Evolutionary conservation across 2,329 filamentous ascomycete genomes (phyloP).

Genomic region (Pestalotiopsis sp.): DNA sequence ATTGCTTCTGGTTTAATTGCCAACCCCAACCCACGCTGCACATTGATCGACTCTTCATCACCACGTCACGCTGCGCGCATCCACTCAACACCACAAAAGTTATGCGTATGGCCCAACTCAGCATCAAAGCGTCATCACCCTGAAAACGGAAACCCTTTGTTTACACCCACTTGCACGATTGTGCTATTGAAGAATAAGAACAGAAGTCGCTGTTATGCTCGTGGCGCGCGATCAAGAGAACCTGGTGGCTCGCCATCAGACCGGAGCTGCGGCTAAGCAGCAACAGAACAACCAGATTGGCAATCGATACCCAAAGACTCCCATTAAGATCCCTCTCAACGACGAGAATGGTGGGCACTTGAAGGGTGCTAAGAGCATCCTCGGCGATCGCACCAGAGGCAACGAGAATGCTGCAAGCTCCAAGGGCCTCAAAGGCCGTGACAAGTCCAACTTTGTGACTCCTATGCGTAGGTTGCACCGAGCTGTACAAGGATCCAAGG

Average conservation of each 20-base stretch:
- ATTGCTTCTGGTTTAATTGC: neutral
- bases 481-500: neutral
- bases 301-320: constrained; percentile 77
- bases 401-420: constrained; percentile 58
- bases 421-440: constrained; percentile 47
- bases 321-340: constrained; percentile 75
- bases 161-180: constrained; percentile 27
- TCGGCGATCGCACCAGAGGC: constrained; percentile 58
- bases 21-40: neutral
- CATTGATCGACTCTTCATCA: neutral
- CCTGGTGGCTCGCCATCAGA: constrained; percentile 74
- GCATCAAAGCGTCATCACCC: constrained; percentile 16
- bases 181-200: neutral
- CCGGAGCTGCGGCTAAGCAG: constrained; percentile 70
- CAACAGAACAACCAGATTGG: constrained; percentile 66
- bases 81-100: neutral
- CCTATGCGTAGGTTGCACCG: constrained; percentile 67
- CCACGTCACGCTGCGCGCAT: neutral
- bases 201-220: constrained; percentile 58
- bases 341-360: constrained; percentile 78
- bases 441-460: constrained; percentile 73
- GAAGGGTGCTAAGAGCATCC: constrained; percentile 61
- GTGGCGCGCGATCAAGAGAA: constrained; percentile 89
- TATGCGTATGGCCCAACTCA: neutral
- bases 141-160: neutral